Evolutionary conservation across 345 rosid genomes (phyloP).

Genomic region (Angophora floribunda): DNA sequence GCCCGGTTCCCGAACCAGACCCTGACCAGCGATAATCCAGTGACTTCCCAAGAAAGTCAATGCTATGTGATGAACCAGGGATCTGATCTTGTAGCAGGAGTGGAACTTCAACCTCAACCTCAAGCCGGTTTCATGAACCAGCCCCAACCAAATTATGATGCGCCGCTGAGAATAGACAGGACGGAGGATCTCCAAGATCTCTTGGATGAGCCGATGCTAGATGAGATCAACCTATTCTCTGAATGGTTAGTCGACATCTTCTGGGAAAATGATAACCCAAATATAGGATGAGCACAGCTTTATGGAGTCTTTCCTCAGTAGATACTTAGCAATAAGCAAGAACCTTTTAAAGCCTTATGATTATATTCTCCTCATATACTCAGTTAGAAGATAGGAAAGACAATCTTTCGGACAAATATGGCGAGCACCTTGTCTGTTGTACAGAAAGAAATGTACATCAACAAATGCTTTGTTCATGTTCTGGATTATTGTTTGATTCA

Average conservation of each 20-base stretch:
- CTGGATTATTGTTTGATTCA: background rate
- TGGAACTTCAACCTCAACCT: background rate
- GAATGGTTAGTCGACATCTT: background rate
- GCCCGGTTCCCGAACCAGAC: background rate
- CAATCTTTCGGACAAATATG: background rate
- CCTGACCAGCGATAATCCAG: background rate
- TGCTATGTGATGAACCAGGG: background rate
- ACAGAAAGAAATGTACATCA: background rate
- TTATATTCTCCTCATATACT: background rate
- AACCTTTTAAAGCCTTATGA: background rate
- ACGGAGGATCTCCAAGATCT: background rate
- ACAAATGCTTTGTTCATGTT: background rate
- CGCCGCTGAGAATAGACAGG: background rate
- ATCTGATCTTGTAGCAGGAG: background rate
- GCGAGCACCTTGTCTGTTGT: background rate
- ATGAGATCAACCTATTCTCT: slow-evolving; percentile 8
- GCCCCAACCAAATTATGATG: background rate
- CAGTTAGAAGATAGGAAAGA: background rate
- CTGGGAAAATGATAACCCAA: background rate
- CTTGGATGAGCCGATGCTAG: background rate
- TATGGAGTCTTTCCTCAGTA: background rate
- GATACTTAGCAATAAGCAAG: background rate
- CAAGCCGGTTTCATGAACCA: background rate
- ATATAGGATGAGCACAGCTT: background rate
- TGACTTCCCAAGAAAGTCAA: background rate